Percentiles rank a stretch among this genome's conserved stretches.
Conservation (phyloP, 495 filamentous ascomycete species). For the Achaetomiella virescens region DNA sequence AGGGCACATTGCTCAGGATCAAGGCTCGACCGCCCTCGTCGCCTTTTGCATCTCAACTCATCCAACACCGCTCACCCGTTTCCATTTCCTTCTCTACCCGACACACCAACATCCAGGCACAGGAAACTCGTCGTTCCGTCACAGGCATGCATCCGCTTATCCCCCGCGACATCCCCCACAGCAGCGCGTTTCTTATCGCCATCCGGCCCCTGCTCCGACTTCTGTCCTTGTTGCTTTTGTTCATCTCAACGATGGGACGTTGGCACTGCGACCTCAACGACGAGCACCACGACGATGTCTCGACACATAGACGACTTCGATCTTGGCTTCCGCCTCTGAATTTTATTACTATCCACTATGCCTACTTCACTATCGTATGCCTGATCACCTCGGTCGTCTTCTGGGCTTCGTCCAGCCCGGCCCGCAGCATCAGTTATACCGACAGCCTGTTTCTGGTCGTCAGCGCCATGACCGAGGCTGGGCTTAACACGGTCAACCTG, state of each 20-base stretch:
- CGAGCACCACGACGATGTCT: conserved; percentile 3
- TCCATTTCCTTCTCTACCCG: too few species aligned
- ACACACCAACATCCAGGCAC: too few species aligned
- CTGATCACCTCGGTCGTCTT: conserved; percentile 64
- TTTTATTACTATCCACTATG: conserved; percentile 67
- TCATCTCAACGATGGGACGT: conserved; percentile 7
- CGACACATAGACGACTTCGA: conserved; percentile 1
- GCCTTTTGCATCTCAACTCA: too few species aligned
- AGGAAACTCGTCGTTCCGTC: too few species aligned
- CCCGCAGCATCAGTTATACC: conserved; percentile 58
- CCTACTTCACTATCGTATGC: conserved; percentile 65
- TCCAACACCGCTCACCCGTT: too few species aligned
- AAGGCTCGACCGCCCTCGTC: too few species aligned
- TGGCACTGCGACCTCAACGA: conserved; percentile 15
- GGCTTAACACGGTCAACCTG: conserved; percentile 61
- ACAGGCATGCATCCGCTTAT: not conserved
- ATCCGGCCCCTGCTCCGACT: not conserved
- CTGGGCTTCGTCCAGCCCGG: conserved; percentile 58
- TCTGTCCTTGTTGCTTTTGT: not conserved
- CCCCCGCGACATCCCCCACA: not conserved
- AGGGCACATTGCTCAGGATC: too few species aligned
- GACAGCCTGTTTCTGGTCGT: conserved; percentile 72
- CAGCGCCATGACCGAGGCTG: conserved; percentile 76
- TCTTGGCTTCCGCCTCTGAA: conserved; percentile 52
- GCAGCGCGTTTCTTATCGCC: not conserved